Base-by-base conservation (phyloP, 306 rosid genomes). In the Luffa acutangula region DNA sequence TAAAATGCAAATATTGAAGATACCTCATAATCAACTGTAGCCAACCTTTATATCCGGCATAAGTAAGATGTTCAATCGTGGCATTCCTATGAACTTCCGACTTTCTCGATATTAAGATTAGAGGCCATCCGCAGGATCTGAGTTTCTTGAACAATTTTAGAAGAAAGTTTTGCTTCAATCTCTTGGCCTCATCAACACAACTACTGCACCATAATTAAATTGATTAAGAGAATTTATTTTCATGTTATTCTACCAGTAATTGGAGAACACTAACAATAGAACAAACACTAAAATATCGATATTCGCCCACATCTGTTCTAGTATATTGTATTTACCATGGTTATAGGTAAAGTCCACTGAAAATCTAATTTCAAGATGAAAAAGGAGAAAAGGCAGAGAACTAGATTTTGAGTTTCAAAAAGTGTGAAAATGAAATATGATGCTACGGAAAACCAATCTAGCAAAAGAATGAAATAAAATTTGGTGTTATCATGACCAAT, bases 11-110 rank as follows among this genome's bases (percentile, higher is more conserved):
- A 74, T 15, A 31, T 31, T 8, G 41, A 78, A 36, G 69, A 36
- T 89, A 93, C 98, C 98, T 88, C 98, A 93, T 88, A 53, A 90
- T 75, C 90, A 93, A 83, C 66, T 86, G 83, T 25, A 88, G 86
- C 96, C 96, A 86, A 59, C 70, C 89, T 43, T 81, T 85, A 69
- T 64, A 88, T 41, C 98, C 98, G 3, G 86, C 85, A 58, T 94
- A 80, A 76, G 78, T 34, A 82, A 93, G 97, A 72, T 62, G 78
- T 80, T 87, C 83, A 66, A 53, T 75, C 64, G 91, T 88, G 80
- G 83, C 75, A 72, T 90, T 89, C 78, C 81, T 81, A 72, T 76
- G 80, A 43, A 66, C 85, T 64, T 42, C 84, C 15, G 89, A 79
- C 60, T 86, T 84, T 87, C 97, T 90, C 48, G 96, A 90, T 46